Base-by-base conservation (phyloP, 805 yeast genomes). In the Debaryomyces hansenii region DNA sequence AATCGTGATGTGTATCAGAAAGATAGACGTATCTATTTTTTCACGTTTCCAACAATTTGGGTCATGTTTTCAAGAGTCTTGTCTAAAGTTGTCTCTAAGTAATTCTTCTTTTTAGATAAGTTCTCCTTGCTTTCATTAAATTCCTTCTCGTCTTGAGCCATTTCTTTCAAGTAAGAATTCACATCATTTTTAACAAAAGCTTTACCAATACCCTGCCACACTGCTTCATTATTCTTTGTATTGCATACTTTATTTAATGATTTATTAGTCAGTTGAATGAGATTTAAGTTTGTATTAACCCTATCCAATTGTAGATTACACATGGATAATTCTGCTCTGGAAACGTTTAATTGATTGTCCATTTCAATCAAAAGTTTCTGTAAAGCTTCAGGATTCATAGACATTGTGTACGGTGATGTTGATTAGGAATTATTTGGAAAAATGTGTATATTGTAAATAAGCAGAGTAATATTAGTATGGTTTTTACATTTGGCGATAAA, bases 171-270 rank as follows among this genome's bases (percentile, higher is more conserved):
- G 64, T 87, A 87, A 3, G 70, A 65, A 4, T 62, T 56, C 2
- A 71, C 70, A 21, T 73, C 71, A 4, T 74, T 74, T 38, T 68
- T 63, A 8, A 85, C 66, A 61, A 85, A 87, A 27, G 89, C 79
- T 64, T 85, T 86, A 24, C 97, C 97, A 31, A 88, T 79, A 4
- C 95, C 88, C 60, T 87, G 81, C 94, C 96, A 90, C 4, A 90
- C 91, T 7, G 60, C 60, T 8, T 79, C 76, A 16, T 70, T 70
- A 8, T 69, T 74, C 11, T 77, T 59, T 4, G 35, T 32, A 41
- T 54, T 57, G 37, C 79, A 71, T 24, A 67, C 52, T 37, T 56
- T 53, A 20, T 67, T 69, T 41, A 90, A 69, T 53, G 85, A 87
- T 29, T 74, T 60, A 29, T 75, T 66, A 7, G 95, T 85, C 37